Percentiles rank a stretch among this genome's conserved stretches.
These are phyloP conservation scores for Salvia splendens DNA, from an alignment of 257 asterid genomes.

Conservation along the genomic window DNA sequence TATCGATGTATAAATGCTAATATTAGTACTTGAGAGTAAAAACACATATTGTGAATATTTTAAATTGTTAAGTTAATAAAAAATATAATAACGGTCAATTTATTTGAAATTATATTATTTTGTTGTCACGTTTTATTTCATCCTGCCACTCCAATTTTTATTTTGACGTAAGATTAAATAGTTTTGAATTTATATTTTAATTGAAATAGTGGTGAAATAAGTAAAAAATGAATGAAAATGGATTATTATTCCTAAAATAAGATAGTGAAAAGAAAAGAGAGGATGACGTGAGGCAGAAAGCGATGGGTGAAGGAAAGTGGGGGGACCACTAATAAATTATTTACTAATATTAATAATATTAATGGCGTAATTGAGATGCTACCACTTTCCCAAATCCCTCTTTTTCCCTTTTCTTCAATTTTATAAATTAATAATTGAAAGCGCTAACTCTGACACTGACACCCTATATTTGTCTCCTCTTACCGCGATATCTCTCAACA, in stretches of 20 bases:
- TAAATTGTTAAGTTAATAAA: too few relatives aligned
- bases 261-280: not conserved
- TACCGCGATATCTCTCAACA: not conserved
- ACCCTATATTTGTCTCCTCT: conserved; percentile 31
- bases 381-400: conserved; percentile 26
- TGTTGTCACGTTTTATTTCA: too few relatives aligned
- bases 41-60: too few relatives aligned
- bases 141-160: too few relatives aligned
- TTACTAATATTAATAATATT: not conserved
- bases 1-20: too few relatives aligned
- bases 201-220: too few relatives aligned
- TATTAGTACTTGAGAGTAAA: too few relatives aligned
- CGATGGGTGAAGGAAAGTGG: conserved; percentile 2
- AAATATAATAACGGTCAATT: too few relatives aligned
- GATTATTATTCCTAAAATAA: not conserved
- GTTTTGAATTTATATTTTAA: too few relatives aligned
- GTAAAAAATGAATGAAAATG: too few relatives aligned
- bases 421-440: conserved; percentile 28
- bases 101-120: too few relatives aligned
- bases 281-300: conserved; percentile 17
- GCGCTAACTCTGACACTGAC: conserved; percentile 40
- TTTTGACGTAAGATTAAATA: too few relatives aligned
- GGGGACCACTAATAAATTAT: conserved; percentile 16
- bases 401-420: not conserved
- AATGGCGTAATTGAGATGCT: conserved; percentile 23